These are phyloP conservation scores for Secale cereale DNA, from an alignment of 176 grass and related monocot genomes.

Conservation along the genomic window DNA sequence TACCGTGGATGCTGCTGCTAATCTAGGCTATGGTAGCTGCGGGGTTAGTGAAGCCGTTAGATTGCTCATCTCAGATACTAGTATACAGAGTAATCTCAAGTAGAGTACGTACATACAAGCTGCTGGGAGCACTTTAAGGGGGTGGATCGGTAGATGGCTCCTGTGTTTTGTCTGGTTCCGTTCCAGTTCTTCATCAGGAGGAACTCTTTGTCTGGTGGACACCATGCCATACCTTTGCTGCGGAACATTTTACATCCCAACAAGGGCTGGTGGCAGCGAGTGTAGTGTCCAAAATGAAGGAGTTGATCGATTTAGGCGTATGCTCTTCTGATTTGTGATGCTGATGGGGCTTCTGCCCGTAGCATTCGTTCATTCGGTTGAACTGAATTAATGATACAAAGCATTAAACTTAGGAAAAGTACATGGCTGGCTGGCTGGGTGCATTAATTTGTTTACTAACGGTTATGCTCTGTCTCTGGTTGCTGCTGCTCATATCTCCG, in stretches of 20 bases:
- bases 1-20: neutral
- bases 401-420: neutral
- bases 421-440: neutral
- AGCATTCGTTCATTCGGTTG: neutral
- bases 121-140: neutral
- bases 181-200: neutral
- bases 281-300: neutral
- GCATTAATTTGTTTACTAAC: neutral
- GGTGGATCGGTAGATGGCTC: neutral
- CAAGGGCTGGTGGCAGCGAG: neutral
- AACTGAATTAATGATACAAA: neutral
- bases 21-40: neutral
- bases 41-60: neutral
- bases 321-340: neutral
- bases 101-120: neutral
- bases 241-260: neutral
- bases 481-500: neutral
- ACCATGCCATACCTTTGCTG: neutral
- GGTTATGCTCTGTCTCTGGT: neutral
- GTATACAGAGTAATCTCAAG: neutral
- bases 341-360: neutral
- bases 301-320: too few species aligned
- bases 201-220: neutral
- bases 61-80: neutral
- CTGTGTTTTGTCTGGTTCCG: neutral